Evolutionary conservation across 2,329 filamentous ascomycete species (phyloP), one percentile per base, ranked within the genome.

Genomic region (Cytospora mali): DNA sequence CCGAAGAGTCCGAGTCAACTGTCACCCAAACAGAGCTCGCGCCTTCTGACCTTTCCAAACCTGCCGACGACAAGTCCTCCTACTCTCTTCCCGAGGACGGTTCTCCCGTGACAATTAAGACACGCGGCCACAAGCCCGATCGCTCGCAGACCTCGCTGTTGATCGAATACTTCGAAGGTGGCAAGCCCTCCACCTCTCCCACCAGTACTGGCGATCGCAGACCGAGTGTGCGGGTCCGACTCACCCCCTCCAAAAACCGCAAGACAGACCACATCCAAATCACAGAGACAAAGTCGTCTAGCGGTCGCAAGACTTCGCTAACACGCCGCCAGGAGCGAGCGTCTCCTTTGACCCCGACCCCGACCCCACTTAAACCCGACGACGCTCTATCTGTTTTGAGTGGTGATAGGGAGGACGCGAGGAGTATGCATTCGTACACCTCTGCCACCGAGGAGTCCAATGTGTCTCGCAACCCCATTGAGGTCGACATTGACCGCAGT

Each of bases 151-250:
- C 93, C 42, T 96, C 92, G 62, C 82, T 97, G 68, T 82, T 97
- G 70, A 97, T 97, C 71, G 93, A 97, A 78, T 97, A 96, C 76
- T 97, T 96, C 72, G 93, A 97, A 77, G 91, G 88, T 68, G 87
- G 88, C 66, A 93, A 91, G 75, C 64, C 69, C 50, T 72, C 72
- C 61, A 76, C 81, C 62, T 80, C 81, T 67, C 74, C 77, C n/a
- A 74, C 77, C 49, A 79, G 84, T 62, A 81, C 81, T 69, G 81
- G 81, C 69, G 84, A 87, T 69, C 88, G 90, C 70, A 88, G 90
- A 69, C 93, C 93, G 14, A 96, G 92, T 74, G 92, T 97, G 59
- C 85, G 84, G 72, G 82, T 90, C 76, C 84, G 87, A 77, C 84
- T 97, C 66, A 96, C 92, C 16, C 93, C 93, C 16, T 92, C 90